Conservation (phyloP, 2,329 filamentous ascomycete species). For the Fusarium poae region DNA sequence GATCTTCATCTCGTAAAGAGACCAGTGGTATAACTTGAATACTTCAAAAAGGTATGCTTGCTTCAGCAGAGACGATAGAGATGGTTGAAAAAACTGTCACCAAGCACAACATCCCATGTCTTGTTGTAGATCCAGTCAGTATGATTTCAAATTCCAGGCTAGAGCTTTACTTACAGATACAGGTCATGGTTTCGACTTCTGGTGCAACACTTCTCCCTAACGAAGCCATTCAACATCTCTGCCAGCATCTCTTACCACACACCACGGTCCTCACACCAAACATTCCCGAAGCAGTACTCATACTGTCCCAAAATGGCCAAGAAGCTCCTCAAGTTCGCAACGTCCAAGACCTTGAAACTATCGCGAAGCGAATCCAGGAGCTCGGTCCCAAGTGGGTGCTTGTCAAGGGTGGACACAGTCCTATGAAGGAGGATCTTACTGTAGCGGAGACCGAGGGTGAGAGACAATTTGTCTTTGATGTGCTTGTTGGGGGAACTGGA, state of each 20-base stretch:
- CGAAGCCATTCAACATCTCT: constrained; percentile 72
- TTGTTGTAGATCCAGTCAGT: constrained; percentile 58
- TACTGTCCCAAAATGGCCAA: constrained; percentile 68
- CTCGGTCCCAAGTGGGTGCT: constrained; percentile 85
- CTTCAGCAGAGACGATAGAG: constrained; percentile 55
- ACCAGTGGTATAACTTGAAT: background rate
- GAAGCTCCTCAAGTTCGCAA: constrained; percentile 60
- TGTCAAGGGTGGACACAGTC: constrained; percentile 91
- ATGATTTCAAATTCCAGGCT: background rate
- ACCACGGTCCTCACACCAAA: constrained; percentile 82
- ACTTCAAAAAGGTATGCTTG: constrained; percentile 55
- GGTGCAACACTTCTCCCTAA: constrained; percentile 76
- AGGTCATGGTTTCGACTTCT: constrained; percentile 95
- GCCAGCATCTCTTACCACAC: constrained; percentile 70
- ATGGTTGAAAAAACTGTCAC: constrained; percentile 52
- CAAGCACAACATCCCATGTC: constrained; percentile 49
- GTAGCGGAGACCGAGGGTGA: constrained; percentile 71
- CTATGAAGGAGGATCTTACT: constrained; percentile 74
- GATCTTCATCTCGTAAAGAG: background rate
- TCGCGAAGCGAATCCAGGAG: constrained; percentile 74
- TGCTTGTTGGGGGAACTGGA: constrained; percentile 74
- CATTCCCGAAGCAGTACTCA: constrained; percentile 77
- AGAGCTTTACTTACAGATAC: background rate
- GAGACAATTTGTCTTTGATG: constrained; percentile 77
- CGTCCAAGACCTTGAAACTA: constrained; percentile 74